Evolutionary conservation across 345 rosid genomes (phyloP).

Genomic region (Boechera retrofracta): DNA sequence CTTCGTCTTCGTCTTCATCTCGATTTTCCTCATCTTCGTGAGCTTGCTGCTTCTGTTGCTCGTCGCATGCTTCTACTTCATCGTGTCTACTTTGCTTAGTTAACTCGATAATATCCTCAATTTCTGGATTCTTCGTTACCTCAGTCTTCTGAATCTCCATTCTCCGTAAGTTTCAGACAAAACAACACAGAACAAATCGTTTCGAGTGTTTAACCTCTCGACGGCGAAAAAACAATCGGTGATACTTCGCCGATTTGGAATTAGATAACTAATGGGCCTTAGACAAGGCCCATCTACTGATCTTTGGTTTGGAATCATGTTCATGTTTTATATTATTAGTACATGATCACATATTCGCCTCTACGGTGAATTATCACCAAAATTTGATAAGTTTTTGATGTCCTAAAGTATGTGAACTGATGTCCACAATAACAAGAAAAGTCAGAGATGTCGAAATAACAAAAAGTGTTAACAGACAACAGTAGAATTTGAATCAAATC

Average conservation of each 20-base stretch:
- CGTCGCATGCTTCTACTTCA: constrained; percentile 35
- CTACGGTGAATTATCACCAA: neutral
- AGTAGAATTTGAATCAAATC: constrained; percentile 7
- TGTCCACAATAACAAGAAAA: neutral
- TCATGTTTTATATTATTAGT: neutral
- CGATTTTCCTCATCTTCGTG: constrained; percentile 42
- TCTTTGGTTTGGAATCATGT: neutral
- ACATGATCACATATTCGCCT: neutral
- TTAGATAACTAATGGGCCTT: constrained; percentile 19
- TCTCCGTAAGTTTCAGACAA: neutral
- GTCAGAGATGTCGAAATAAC: neutral
- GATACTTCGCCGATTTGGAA: neutral
- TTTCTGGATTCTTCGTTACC: constrained; percentile 31
- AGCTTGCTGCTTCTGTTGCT: constrained; percentile 14
- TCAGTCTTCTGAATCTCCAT: constrained; percentile 40
- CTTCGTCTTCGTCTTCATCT: constrained; percentile 43
- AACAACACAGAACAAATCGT: constrained; percentile 6
- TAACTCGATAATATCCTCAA: neutral
- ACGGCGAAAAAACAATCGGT: constrained; percentile 25
- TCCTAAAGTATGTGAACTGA: neutral
- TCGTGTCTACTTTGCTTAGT: neutral
- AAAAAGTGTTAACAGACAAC: neutral
- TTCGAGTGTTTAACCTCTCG: constrained; percentile 25
- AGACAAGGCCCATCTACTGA: constrained; percentile 14
- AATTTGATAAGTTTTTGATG: neutral